These are phyloP conservation scores for Musa schizocarpa DNA, from an alignment of 176 grass and related monocot genomes.

Conservation along the genomic window DNA sequence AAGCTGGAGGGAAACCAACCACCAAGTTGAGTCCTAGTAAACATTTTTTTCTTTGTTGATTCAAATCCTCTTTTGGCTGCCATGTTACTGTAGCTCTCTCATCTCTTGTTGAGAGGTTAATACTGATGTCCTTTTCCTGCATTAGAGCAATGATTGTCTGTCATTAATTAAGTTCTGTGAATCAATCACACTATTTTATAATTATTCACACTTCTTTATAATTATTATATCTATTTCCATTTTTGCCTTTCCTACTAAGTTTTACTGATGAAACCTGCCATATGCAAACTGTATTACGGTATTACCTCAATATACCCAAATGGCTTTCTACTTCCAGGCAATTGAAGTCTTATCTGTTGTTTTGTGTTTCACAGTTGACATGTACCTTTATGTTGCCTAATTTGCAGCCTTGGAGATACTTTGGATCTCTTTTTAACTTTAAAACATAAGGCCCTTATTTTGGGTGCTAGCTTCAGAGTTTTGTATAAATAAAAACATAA, in stretches of 20 bases:
- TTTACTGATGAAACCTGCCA: not conserved
- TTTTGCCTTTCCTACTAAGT: not conserved
- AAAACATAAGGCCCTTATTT: not conserved
- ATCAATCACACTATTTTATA: not conserved
- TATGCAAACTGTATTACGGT: not conserved
- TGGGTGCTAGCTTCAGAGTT: not conserved
- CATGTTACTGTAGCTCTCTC: not conserved
- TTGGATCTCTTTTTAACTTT: not conserved
- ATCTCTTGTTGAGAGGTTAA: not conserved
- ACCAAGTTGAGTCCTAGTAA: too few relatives aligned
- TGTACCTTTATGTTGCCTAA: not conserved
- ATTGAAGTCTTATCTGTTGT: not conserved
- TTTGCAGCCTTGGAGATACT: not conserved
- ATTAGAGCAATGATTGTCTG: not conserved
- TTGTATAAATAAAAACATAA: not conserved
- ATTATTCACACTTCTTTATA: not conserved
- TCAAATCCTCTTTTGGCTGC: too few relatives aligned
- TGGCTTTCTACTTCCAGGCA: not conserved
- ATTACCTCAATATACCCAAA: not conserved
- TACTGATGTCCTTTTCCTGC: not conserved
- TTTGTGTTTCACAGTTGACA: not conserved
- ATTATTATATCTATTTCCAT: not conserved
- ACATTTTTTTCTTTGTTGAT: too few relatives aligned
- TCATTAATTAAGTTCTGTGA: not conserved
- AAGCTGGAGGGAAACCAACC: too few relatives aligned